Base-by-base conservation (phyloP, 2,329 filamentous ascomycete species). In the Parastagonospora nodorum region DNA sequence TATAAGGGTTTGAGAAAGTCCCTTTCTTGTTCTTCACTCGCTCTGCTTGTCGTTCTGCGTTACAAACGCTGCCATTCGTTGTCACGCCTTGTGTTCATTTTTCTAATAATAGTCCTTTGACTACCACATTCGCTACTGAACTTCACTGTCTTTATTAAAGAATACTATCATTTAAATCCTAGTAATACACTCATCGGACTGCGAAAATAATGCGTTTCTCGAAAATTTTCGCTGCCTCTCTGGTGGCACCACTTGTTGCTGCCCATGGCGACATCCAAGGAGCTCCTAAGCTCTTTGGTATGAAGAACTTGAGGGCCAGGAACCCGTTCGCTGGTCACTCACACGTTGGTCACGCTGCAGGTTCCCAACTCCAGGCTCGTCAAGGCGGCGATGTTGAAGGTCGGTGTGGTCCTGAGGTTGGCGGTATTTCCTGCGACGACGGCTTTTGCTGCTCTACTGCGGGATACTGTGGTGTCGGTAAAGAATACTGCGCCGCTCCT, bases 401-500 rank as follows among this genome's bases (percentile, higher is more conserved):
- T 5, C 69, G 62, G 16, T 74, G 71, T 45, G 71, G 71, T 40
- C 50, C 61, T 12, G 33, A 36, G 3, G 59, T 52, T 32, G 55
- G 54, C 42, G 53, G 58, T 40, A 54, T 62, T 16, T 58, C 52
- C 30, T 74, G 71, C 37, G 68, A 53, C 31, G 54, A 45, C 2
- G 67, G 64, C n/a, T 69, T 63, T 53, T 73, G 71, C 62, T 74
- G 69, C 55, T 73, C 69, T 10, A 28, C 43, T 50, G 51, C 54
- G 56, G 72, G 72, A 35, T 85, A 80, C 75, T 86, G 84, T 56
- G 83, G 83, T 37, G 75, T 66, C 24, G 77, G 76, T 2, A 67
- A 70, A 7, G 77, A 81, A 0, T 84, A 85, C 67, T 87, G 85
- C 70, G 74, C 76, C 12, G 80, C 83, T 14, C 85, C 85, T 2